A percentile compares a stretch with the other conserved stretches of the same genome.
phyloP scores from a whole-genome alignment of 352 stramenopile species.

The Pythium myriotylum region DNA sequence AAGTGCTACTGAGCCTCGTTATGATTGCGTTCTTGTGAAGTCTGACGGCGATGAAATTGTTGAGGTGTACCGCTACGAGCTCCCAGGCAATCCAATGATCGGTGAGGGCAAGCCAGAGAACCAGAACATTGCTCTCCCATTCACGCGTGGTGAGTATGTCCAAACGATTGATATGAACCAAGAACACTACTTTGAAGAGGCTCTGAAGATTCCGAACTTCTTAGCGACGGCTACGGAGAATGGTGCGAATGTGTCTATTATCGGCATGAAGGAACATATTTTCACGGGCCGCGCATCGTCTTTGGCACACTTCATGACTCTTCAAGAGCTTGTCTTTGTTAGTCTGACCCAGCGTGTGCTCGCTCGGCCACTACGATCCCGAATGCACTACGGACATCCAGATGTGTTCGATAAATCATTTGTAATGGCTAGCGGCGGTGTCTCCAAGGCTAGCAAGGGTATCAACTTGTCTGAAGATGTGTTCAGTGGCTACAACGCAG shows the following conservation, averaged over 20 bases:
- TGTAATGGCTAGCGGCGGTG: constrained; percentile 82
- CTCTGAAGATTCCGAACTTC: constrained; percentile 89
- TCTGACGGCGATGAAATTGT: constrained; percentile 86
- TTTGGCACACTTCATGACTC: constrained; percentile 86
- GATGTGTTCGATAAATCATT: constrained; percentile 91
- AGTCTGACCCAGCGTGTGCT: constrained; percentile 86
- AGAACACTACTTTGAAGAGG: constrained; percentile 90
- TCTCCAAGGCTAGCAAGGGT: constrained; percentile 86
- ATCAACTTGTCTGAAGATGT: constrained; percentile 91
- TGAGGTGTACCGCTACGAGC: constrained; percentile 86
- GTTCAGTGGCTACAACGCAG: constrained; percentile 86
- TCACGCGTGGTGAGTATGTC: constrained; percentile 85
- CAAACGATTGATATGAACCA: constrained; percentile 94
- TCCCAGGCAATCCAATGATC: constrained; percentile 82
- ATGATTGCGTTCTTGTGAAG: constrained; percentile 82
- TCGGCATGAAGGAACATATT: constrained; percentile 90
- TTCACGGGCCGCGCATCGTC: constrained; percentile 87
- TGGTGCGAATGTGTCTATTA: constrained; percentile 75
- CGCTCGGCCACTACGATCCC: constrained; percentile 68
- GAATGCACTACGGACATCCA: constrained; percentile 89
- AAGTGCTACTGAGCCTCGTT: constrained; percentile 69
- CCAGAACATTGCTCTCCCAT: constrained; percentile 86
- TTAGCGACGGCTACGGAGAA: constrained; percentile 72
- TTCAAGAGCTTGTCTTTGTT: constrained; percentile 88
- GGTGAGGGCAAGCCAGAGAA: constrained; percentile 89